A percentile compares a stretch with the other conserved stretches of the same genome.
These are phyloP conservation scores for Tubosaeta sp. DNA, from an alignment of 768 basidiomycete species.

Conservation along the genomic window DNA sequence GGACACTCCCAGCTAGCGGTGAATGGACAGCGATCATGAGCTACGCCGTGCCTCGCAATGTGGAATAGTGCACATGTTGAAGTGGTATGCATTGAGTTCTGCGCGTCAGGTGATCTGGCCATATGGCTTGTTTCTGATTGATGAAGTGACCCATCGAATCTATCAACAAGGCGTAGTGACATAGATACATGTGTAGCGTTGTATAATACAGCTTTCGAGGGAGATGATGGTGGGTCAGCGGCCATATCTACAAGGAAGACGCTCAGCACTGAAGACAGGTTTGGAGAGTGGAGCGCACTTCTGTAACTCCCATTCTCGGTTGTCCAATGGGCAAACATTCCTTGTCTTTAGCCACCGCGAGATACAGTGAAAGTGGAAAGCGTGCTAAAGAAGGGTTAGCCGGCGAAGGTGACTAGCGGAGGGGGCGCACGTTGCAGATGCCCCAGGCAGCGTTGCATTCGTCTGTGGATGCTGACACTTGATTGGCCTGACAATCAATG, in stretches of 20 bases:
- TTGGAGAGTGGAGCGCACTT: conserved; percentile 55
- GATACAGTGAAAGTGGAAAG: conserved; percentile 99
- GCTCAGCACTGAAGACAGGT: neutral
- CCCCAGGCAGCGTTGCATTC: conserved; percentile 99
- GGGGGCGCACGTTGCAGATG: conserved; percentile 77
- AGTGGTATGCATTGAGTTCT: neutral
- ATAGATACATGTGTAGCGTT: conserved; percentile 14
- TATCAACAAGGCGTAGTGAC: neutral
- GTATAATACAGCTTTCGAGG: conserved; percentile 18
- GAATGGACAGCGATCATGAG: neutral
- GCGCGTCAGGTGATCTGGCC: neutral
- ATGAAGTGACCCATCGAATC: neutral
- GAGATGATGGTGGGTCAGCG: conserved; percentile 27
- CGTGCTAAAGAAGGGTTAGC: conserved; percentile 57
- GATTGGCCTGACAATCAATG: conserved; percentile 99
- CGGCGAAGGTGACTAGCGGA: neutral
- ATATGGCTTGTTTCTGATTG: neutral
- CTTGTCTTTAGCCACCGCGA: conserved; percentile 98
- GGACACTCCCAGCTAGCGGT: neutral
- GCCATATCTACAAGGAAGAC: conserved; percentile 33
- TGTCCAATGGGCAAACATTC: conserved; percentile 92
- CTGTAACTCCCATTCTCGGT: conserved; percentile 95
- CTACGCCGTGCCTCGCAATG: neutral
- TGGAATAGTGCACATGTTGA: no score
- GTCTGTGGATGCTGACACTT: conserved; percentile 93